Conservation (phyloP, 139 green algal species). For the Nannochloris sp. region DNA sequence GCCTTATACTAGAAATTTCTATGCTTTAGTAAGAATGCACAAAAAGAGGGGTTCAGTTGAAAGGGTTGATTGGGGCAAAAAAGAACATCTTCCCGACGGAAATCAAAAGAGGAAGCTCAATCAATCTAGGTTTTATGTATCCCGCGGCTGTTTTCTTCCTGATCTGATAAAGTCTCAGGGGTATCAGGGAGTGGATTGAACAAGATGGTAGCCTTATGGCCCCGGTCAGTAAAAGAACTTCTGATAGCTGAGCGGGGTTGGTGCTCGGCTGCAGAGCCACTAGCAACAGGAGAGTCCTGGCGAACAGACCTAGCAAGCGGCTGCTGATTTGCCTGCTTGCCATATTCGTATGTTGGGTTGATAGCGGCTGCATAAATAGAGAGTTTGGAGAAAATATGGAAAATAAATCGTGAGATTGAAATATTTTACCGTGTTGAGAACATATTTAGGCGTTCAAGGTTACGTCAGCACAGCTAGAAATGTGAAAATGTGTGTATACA, state of each 20-base stretch:
- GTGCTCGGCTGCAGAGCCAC: neutral
- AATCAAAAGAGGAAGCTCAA: no score
- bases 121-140: no score
- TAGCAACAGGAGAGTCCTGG: neutral
- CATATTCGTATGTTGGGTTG: conserved; percentile 51
- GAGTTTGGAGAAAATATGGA: no score
- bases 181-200: neutral
- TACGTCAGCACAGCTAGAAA: no score
- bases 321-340: conserved; percentile 18
- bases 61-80: no score
- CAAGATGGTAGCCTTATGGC: neutral
- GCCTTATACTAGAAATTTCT: no score
- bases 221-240: neutral
- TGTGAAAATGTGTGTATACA: neutral
- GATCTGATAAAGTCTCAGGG: neutral
- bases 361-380: conserved; percentile 28
- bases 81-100: no score
- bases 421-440: no score
- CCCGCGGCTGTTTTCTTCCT: neutral
- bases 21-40: no score
- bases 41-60: no score
- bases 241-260: neutral
- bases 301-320: neutral
- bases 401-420: no score
- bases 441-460: no score